Evolutionary conservation across 805 yeast species (phyloP), one percentile per base, ranked within the genome.

Genomic region (Pichia heedii): DNA sequence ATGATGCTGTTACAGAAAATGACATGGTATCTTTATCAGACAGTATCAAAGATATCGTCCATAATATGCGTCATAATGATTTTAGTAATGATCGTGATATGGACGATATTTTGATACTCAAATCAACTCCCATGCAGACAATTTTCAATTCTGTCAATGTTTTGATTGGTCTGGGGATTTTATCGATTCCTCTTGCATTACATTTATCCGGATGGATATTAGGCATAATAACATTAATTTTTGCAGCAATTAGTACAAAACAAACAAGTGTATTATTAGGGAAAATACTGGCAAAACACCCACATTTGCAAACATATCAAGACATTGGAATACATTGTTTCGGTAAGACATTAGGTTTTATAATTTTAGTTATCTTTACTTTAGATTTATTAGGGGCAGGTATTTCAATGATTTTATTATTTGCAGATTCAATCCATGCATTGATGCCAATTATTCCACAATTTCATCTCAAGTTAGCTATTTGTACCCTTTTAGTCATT

Each of bases 71-170:
- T 27, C 32, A 27, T 27, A 15, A 15, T 27, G 15, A 15, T 27
- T 6, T 7, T 24, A 24, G 26, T 27, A 11, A n/a, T 12, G 6
- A 7, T 27, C 6, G 15, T 27, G 22, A 27, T n/a, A 22, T 35
- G 6, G n/a, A 35, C 15, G 22, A 22, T 7, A 35, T 35, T 15
- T 49, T 51, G 32, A 51, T 63, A 9, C 67, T 66, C 8, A 69
- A 62, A 50, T 75, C 81, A 8, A 84, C 93, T 0, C 78, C 77
- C 0, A 77, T 84, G 1, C 94, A 84, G 57, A 84, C 94, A 0
- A 65, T 81, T 5, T 82, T 84, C 68, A 84, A 84, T 53, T 79
- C 89, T 1, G 78, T 84, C 39, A 84, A 84, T 56, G 83, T 83
- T 0, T 63, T 84, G 24, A 77, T 84, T 50, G 94, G 94, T 0